Percentiles rank a stretch among this genome's conserved stretches.
Conservation (phyloP, 306 rosid genomes). For the Neltuma alba region DNA sequence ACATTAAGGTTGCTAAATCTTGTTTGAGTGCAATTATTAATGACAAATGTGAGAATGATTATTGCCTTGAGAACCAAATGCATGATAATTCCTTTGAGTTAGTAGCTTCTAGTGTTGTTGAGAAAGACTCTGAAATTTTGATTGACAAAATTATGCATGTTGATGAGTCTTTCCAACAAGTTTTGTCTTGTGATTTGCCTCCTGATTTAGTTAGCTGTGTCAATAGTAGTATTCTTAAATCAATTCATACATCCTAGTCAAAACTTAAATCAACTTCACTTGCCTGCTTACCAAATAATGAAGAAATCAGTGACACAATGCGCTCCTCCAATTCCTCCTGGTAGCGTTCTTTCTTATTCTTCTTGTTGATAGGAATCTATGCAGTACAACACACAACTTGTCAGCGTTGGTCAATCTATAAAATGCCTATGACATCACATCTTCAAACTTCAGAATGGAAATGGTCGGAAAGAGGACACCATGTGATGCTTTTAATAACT, state of each 20-base stretch:
- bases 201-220: too few species aligned
- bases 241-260: conserved; percentile 26
- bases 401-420: conserved; percentile 46
- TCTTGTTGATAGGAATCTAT: conserved; percentile 78
- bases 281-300: conserved; percentile 96
- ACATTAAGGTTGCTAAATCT: too few species aligned
- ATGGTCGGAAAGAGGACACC: background rate
- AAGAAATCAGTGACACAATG: conserved; percentile 74
- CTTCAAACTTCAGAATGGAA: background rate
- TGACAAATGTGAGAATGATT: too few species aligned
- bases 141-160: too few species aligned
- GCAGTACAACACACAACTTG: conserved; percentile 26
- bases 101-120: too few species aligned
- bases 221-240: too few species aligned
- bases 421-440: conserved; percentile 20
- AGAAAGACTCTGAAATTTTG: too few species aligned
- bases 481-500: background rate
- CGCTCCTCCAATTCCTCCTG: conserved; percentile 97
- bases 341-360: conserved; percentile 85
- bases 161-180: too few species aligned
- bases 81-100: too few species aligned
- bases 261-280: conserved; percentile 47
- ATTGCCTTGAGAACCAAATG: too few species aligned
- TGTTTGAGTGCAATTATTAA: too few species aligned
- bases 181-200: too few species aligned